Evolutionary conservation across 2,329 filamentous ascomycete genomes (phyloP).

Genomic region (Diaporthe sp.): DNA sequence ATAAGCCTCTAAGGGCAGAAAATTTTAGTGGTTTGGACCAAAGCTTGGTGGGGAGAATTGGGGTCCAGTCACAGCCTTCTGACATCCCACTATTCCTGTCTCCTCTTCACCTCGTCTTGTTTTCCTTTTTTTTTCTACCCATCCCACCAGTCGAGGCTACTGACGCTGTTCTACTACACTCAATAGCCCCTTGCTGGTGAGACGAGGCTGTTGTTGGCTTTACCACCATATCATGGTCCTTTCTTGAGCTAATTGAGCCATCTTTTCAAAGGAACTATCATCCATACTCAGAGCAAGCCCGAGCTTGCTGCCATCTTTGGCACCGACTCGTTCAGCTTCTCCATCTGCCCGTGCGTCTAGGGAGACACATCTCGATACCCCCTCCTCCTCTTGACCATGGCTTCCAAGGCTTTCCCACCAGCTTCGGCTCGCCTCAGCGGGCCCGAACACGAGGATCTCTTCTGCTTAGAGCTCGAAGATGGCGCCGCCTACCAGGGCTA

Average conservation of each 20-base stretch:
- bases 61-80: not conserved
- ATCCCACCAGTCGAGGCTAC: slow-evolving; percentile 19
- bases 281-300: slow-evolving; percentile 27
- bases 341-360: slow-evolving; percentile 10
- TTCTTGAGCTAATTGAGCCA: slow-evolving; percentile 30
- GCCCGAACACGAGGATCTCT: slow-evolving; percentile 69
- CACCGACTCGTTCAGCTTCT: slow-evolving; percentile 31
- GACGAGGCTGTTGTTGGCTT: slow-evolving; percentile 37
- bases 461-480: slow-evolving; percentile 94
- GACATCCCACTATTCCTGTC: slow-evolving; percentile 16
- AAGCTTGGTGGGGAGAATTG: not conserved
- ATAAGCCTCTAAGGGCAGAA: slow-evolving; percentile 31
- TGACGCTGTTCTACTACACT: not conserved
- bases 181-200: slow-evolving; percentile 35
- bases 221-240: slow-evolving; percentile 29
- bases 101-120: not conserved
- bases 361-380: slow-evolving; percentile 20
- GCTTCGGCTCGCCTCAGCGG: slow-evolving; percentile 72
- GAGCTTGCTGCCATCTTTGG: slow-evolving; percentile 35
- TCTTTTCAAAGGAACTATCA: slow-evolving; percentile 32
- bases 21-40: slow-evolving; percentile 13
- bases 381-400: slow-evolving; percentile 47
- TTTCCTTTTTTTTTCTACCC: not conserved
- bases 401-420: slow-evolving; percentile 61
- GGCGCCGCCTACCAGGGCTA: slow-evolving; percentile 92